Evolutionary conservation across 1,284 basidiomycete genomes (phyloP).

Genomic region (Trichosporon asahii): DNA sequence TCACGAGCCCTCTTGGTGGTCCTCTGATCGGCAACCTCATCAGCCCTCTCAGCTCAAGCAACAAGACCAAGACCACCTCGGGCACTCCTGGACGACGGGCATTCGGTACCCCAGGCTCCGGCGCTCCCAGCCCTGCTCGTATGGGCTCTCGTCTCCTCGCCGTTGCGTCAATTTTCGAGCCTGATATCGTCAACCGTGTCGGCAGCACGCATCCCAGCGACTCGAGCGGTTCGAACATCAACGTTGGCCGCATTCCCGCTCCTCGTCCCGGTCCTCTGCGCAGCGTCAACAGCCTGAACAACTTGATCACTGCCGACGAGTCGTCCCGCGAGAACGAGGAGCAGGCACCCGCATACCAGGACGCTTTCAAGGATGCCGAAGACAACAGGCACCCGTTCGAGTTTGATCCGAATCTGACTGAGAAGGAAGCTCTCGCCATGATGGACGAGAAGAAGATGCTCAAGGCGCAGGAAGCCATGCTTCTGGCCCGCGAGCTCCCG

Average conservation of each 20-base stretch:
- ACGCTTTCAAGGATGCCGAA: constrained; percentile 3
- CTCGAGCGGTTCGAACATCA: neutral
- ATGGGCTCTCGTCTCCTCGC: neutral
- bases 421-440: constrained; percentile 1
- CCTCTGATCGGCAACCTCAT: neutral
- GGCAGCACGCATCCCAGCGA: neutral
- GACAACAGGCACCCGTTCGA: constrained; percentile 8
- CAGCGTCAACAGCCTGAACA: constrained; percentile 3
- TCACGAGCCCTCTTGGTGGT: neutral
- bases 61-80: neutral
- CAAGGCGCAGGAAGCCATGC: constrained; percentile 1
- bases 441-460: constrained; percentile 6
- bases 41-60: constrained; percentile 6
- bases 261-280: neutral
- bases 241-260: neutral
- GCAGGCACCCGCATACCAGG: neutral
- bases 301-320: neutral
- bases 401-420: neutral
- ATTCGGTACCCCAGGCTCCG: neutral
- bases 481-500: neutral
- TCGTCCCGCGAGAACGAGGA: neutral
- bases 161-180: constrained; percentile 1
- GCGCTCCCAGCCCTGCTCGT: neutral
- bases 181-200: neutral
- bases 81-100: neutral